Conservation (phyloP, 164 flowering plant genomes). For the Pachysandra terminalis region DNA sequence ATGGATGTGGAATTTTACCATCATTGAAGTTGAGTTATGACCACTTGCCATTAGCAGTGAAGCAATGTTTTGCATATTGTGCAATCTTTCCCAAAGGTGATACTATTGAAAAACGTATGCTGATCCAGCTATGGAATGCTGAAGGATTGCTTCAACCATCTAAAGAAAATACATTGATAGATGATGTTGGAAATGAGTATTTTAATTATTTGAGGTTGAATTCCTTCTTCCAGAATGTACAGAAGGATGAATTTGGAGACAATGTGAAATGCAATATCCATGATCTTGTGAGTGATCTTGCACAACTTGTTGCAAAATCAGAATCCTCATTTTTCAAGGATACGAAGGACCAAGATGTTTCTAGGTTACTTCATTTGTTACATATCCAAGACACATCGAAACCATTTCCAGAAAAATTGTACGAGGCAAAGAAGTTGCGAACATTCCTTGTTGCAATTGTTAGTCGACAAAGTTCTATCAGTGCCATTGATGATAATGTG, state of each 20-base stretch:
- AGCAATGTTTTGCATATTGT: no score
- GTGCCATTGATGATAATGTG: background rate
- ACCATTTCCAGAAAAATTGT: background rate
- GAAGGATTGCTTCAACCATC: no score
- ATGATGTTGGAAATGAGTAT: slow-evolving; percentile 1
- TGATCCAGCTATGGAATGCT: background rate
- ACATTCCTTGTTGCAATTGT: background rate
- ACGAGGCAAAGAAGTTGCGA: no score
- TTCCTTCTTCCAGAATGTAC: slow-evolving; percentile 2
- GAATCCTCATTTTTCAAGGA: background rate
- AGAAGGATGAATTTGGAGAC: background rate
- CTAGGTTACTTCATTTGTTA: no score
- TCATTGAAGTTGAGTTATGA: slow-evolving; percentile 2
- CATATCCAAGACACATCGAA: background rate
- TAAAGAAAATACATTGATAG: background rate
- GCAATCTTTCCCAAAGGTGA: background rate
- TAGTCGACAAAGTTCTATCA: no score
- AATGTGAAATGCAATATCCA: slow-evolving; percentile 3
- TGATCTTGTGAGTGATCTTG: slow-evolving; percentile 11
- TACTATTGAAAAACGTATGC: background rate
- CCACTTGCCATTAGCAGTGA: no score
- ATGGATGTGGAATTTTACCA: background rate
- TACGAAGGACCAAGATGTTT: no score
- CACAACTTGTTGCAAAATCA: no score
- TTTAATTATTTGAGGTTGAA: no score